Evolutionary conservation across 495 filamentous ascomycete genomes (phyloP), one percentile per base, ranked within the genome.

Genomic region (Penicillium silybi): DNA sequence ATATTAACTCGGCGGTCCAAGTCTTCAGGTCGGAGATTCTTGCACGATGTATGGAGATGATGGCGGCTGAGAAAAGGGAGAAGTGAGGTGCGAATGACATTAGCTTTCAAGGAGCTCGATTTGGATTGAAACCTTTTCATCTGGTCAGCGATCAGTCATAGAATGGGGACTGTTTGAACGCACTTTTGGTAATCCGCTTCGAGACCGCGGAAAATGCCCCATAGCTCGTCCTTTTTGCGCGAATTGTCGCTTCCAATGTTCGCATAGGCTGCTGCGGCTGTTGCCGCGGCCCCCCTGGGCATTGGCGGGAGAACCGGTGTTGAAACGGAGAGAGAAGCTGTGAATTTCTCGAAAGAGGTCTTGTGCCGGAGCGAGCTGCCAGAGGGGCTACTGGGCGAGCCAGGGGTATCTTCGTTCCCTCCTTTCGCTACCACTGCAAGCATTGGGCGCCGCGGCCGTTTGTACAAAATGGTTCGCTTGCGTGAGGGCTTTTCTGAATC

Each of bases 151-250:
- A 51, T 46, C 20, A 26, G 4, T 25, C 11, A 32, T 6, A 27
- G 35, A 17, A 19, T 1, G 17, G 15, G 6, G 11, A 22, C 8
- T 15, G 11, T 29, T 13, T 8, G 29, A n/a, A 66, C 74, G 58
- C 62, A 93, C 75, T 86, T 91, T 56, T 86, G 79, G 63, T 81
- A 93, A 56, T 97, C 95, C 22, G 78, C 79, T 56, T 98, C 93
- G 9, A 98, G 72, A 13, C 75, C 78, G 25, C 87, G 84, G 57
- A 96, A 98, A 25, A 85, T 78, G 13, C 78, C 83, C 91, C 90
- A 97, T n/a, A 97, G 76, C 51, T 92, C 89, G 66, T 98, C 93
- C 59, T 86, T 86, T 52, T 81, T 85, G 29, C 80, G 72, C 16
- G 72, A 62, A 34, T 63, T 48, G 26, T 83, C 78, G 23, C 11